Conservation (phyloP, 257 asterid genomes). For the Petunia axillaris region DNA sequence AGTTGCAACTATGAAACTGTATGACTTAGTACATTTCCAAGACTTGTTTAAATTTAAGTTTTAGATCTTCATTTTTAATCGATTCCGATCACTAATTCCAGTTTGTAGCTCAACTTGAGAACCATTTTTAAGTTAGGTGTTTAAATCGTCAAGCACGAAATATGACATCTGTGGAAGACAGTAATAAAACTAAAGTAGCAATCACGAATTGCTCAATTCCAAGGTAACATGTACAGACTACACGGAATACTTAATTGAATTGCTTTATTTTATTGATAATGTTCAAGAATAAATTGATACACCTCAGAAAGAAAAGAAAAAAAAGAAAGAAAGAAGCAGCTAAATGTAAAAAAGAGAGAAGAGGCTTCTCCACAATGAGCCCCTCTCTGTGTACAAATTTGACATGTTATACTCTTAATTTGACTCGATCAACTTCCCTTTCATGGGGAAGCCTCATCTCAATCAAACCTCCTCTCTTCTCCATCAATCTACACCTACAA, state of each 20-base stretch:
- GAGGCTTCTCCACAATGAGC: neutral
- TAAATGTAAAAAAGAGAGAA: neutral
- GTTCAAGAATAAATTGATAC: conserved; percentile 9
- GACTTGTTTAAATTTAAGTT: no score
- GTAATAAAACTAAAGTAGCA: neutral
- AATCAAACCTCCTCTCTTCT: neutral
- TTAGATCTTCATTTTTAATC: no score
- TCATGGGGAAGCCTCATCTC: conserved; percentile 22
- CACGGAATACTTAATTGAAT: neutral
- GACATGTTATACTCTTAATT: neutral
- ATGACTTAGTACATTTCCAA: no score
- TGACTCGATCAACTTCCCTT: conserved; percentile 13
- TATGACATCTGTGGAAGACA: neutral
- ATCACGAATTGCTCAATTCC: neutral
- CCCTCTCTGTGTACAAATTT: conserved; percentile 8
- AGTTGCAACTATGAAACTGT: no score
- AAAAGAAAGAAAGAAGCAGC: neutral
- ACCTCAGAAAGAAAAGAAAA: neutral
- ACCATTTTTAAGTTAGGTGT: no score
- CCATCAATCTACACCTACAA: neutral
- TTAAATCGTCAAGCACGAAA: no score
- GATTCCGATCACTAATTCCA: no score
- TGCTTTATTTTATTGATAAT: neutral
- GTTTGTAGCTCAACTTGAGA: no score
- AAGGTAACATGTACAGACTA: neutral